Base-by-base conservation (phyloP, 352 stramenopile genomes). In the Phytophthora pinifolia region DNA sequence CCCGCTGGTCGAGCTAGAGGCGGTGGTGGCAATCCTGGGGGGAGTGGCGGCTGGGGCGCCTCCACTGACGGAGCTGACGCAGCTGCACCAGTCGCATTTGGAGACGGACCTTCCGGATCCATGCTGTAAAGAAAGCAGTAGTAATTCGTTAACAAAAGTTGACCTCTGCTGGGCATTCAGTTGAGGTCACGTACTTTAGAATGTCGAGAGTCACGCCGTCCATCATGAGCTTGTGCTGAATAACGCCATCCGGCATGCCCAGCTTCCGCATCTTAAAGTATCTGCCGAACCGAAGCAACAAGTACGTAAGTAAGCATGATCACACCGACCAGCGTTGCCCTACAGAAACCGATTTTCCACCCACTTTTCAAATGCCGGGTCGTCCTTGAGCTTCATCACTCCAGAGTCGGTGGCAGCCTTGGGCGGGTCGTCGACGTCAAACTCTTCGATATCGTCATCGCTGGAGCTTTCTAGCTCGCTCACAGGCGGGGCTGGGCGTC, bases 241-340 rank as follows among this genome's bases (percentile, higher is more conserved):
- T 91, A 3, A 87, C 70, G 0, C 76, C 78, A 35, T 94, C 83
- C 0, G 83, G 81, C 65, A 94, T 82, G 1, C 79, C 81, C 35
- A 94, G 66, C 49, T 91, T 92, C 32, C 76, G 66, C 83, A 94
- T 94, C 62, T 70, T 89, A 49, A 94, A 94, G 61, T 92, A 93
- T 54, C 83, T 92, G 46, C 14, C 17, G 41, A 10, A 13, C 36
- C n/a, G 20, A 48, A 43, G 6, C 64, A 58, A 34, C 33, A 22
- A 37, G 34, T 29, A 8, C 17, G 29, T 57, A 18, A 52, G 36
- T 30, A 54, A 5, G 47, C 9, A 25, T n/a, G 29, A 46, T 4
- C 43, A 13, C 22, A 2, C 22, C 6, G 6, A 5, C 4, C 22
- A 27, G 20, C 20, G 20, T 22, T 22, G 20, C 20, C 20, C 20